These are phyloP conservation scores for Candida ponderosae DNA, from an alignment of 805 yeast species.

Conservation along the genomic window DNA sequence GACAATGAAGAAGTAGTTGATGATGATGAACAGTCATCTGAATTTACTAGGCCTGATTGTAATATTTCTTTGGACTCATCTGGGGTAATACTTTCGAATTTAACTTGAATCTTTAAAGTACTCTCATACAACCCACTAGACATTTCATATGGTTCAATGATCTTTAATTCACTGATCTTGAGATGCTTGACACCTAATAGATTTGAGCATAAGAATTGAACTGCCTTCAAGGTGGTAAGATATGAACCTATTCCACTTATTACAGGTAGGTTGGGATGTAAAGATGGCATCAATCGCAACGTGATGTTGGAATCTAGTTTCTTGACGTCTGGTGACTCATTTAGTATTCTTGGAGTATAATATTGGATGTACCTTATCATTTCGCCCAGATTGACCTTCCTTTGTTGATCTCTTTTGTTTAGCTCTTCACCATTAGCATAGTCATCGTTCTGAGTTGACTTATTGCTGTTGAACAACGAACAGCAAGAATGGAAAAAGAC, in stretches of 20 bases:
- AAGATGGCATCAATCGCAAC: slow-evolving; percentile 50
- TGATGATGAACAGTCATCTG: not conserved
- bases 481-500: no score
- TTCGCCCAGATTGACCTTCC: slow-evolving; percentile 41
- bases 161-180: slow-evolving; percentile 42
- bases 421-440: not conserved
- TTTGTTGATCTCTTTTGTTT: slow-evolving; percentile 1
- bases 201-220: slow-evolving; percentile 46
- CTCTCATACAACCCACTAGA: slow-evolving; percentile 8
- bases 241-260: slow-evolving; percentile 50
- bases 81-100: slow-evolving; percentile 19
- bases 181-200: slow-evolving; percentile 47
- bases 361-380: slow-evolving; percentile 39
- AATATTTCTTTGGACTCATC: not conserved
- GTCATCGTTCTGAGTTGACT: no score
- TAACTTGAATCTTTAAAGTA: slow-evolving; percentile 41
- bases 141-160: slow-evolving; percentile 10
- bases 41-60: no score
- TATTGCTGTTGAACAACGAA: no score
- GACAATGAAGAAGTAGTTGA: no score
- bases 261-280: slow-evolving; percentile 45
- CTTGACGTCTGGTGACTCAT: slow-evolving; percentile 34
- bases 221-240: slow-evolving; percentile 46
- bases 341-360: slow-evolving; percentile 44
- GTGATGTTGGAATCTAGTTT: slow-evolving; percentile 38